Evolutionary conservation across 768 basidiomycete genomes (phyloP), one percentile per base, ranked within the genome.

Genomic region (Rhizopogon sp.): DNA sequence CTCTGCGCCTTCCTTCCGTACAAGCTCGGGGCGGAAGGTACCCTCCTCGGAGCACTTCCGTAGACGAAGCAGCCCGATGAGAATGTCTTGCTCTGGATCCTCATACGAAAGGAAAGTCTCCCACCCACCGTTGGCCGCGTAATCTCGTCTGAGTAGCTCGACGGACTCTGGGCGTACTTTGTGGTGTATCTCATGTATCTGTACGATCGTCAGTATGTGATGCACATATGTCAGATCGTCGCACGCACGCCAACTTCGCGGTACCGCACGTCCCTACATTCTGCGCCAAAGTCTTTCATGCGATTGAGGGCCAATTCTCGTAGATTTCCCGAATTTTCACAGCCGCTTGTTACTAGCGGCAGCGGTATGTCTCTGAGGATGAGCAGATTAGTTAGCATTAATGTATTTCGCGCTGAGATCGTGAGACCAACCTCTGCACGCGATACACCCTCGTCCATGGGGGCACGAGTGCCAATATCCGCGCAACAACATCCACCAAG

Each of bases 81-180:
- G 84, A 69, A 99, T 98, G 64, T 99, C 97, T 52, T 83, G 84
- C 71, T 94, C 93, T 6, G 97, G 96, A 69, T 99, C 97, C 73
- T 99, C 97, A 67, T 98, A 99, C 29, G 95, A 96, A 5, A 99
- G 74, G 81, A 99, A 99, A 1, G 97, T 98, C 74, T 99, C 97
- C 97, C 97, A 99, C 44, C 97, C 95, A 6, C 95, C 96, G 66
- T 98, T 99, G 31, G 97, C 97, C 3, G 89, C 76, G 70, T 99
- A 99, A 68, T 99, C 97, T 40, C 97, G 80, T 55, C 97, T 83
- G 35, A 99, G 84, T 4, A 99, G 85, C 70, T 99, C 97, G 50
- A 97, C 90, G 14, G 91, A 88, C 68, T 96, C 91, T 56, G 95
- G 95, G 20, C 94, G 84, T 44, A 98, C 92, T 74, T 96, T 95